These are phyloP conservation scores for Rhododendron griersonianum DNA, from an alignment of 148 eudicot species.

Conservation along the genomic window DNA sequence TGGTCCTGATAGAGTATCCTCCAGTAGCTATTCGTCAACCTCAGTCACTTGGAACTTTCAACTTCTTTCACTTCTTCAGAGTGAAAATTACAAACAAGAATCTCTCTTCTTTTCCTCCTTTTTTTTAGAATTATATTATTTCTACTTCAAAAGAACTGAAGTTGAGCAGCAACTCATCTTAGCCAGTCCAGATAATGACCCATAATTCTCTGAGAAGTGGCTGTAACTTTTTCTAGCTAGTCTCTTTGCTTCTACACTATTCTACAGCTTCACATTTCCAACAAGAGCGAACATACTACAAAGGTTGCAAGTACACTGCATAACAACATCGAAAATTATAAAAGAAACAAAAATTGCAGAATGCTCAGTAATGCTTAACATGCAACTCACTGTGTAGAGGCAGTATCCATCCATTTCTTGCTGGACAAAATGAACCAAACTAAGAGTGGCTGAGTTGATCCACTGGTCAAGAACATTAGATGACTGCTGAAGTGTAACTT, in stretches of 20 bases:
- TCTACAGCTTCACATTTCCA: background rate
- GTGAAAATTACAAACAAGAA: background rate
- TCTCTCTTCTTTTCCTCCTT: background rate
- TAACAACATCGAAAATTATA: background rate
- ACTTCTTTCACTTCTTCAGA: background rate
- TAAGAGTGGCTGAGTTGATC: conserved; percentile 95
- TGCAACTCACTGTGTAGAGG: conserved; percentile 64
- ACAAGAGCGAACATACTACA: background rate
- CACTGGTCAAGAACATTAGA: conserved; percentile 98
- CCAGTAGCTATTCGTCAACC: background rate
- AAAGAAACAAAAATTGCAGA: background rate
- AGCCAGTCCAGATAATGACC: too few relatives aligned
- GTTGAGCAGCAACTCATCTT: background rate
- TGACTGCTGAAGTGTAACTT: conserved; percentile 48
- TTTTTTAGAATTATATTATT: background rate
- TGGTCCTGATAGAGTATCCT: background rate
- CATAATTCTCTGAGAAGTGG: background rate
- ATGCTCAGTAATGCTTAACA: background rate
- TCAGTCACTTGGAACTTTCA: background rate
- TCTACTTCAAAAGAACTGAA: background rate
- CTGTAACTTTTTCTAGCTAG: background rate
- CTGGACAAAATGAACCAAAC: conserved; percentile 86
- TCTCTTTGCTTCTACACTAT: background rate
- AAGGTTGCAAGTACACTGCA: background rate
- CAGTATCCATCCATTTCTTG: conserved; percentile 97